These are phyloP conservation scores for Puya raimondii DNA, from an alignment of 176 grass and related monocot species.

Conservation along the genomic window DNA sequence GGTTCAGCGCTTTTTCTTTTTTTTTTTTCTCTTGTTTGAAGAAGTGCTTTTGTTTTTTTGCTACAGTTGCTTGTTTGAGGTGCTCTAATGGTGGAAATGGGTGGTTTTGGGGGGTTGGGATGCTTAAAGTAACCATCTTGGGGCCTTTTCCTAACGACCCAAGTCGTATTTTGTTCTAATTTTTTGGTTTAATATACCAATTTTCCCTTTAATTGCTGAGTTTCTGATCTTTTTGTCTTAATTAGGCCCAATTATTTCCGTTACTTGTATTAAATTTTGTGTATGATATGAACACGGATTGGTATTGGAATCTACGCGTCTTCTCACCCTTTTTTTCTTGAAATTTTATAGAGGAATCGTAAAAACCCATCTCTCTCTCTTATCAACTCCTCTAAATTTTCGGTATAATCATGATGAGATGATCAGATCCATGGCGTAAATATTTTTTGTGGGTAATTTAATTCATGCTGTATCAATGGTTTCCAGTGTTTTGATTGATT, in stretches of 20 bases:
- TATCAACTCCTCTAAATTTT: neutral
- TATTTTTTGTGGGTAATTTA: too few species aligned
- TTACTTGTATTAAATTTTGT: neutral
- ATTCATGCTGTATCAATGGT: too few species aligned
- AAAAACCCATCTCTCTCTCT: neutral
- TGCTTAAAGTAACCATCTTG: too few species aligned
- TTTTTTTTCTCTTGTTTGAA: neutral
- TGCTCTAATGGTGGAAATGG: neutral
- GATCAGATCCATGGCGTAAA: too few species aligned
- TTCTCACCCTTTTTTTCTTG: neutral
- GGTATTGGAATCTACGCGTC: neutral
- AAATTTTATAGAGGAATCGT: neutral
- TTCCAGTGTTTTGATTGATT: too few species aligned
- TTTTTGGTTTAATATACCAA: neutral
- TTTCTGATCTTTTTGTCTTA: neutral
- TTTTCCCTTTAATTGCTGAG: too few species aligned
- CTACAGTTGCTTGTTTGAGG: neutral
- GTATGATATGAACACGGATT: neutral
- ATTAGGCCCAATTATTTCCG: constrained; percentile 2
- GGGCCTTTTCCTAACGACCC: neutral
- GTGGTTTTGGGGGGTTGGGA: too few species aligned
- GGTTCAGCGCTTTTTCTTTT: neutral
- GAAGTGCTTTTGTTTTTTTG: neutral
- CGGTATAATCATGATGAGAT: too few species aligned
- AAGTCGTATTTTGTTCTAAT: neutral